Evolutionary conservation across 2,329 filamentous ascomycete genomes (phyloP), one percentile per base, ranked within the genome.

Genomic region (Nemania diffusa): DNA sequence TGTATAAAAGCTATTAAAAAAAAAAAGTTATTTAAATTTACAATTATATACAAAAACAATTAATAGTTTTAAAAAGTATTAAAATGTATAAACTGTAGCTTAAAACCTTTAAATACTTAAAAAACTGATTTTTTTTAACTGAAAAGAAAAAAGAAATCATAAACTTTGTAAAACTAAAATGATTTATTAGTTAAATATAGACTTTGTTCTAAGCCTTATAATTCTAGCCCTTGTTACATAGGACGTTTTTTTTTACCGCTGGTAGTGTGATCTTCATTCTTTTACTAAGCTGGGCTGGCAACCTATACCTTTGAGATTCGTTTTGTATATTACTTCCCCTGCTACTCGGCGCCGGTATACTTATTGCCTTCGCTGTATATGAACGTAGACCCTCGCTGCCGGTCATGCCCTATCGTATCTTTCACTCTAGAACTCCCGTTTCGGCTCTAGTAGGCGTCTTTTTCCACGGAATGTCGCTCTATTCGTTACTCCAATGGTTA

Each of bases 281-380:
- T 24, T 65, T 67, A 11, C 26, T 72, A 1, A 64, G 51, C 20
- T 73, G 68, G 69, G 90, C 89, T 9, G 90, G 89, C 42, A 83
- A 91, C 8, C 86, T 89, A 79, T 92, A 90, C 74, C 73, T 83
- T 0, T 92, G 90, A 90, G 75, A 79, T 51, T 88, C 84, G 3
- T 91, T 86, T 83, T 82, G 83, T 1, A 90, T 88, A 0, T 79
- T 92, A 1, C 82, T 90, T 0, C 90, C 90, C 0, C 78, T 66
- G 9, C 8, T 88, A 3, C 44, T 91, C 11, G 57, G 57, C 3
- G 57, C 20, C 3, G 15, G 8, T 3, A 4, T 59, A 4, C 29
- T 59, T n/a, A 11, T 8, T 13, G 9, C n/a, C 2, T 59, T 59
- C 29, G 57, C 20, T 5, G 13, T 26, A 2, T 51, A 50, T 15